Base-by-base conservation (phyloP, 129 eudicot genomes). In the Tagetes erecta region DNA sequence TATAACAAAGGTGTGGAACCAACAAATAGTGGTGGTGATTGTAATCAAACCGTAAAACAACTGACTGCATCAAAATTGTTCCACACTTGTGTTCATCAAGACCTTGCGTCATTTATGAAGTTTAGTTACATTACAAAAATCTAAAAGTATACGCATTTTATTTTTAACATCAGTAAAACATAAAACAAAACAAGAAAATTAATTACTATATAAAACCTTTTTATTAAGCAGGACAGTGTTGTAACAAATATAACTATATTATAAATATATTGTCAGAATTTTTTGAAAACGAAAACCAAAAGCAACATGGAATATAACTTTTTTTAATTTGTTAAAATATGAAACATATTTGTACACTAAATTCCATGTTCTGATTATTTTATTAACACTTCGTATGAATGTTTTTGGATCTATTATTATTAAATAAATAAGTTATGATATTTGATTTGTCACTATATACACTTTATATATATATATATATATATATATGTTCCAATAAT, bases 371-470 rank as follows among this genome's bases (percentile, higher is more conserved):
- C 49, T 53, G n/a, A 64, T 51, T 71, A 38, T 73, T 74, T 45
- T 80, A 65, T 59, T 68, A 34, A 62, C 55, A 69, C 30, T 14
- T 30, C 50, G 39, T 44, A 30, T 62, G 70, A 70, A 46, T 71
- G 47, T 82, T 57, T 64, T 46, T 65, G 67, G 60, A 69, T 72
- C 56, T 78, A 7, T 51, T 73, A 71, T 45, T 70, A 38, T 20
- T 20, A 20, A 20, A 20, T 20, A 0, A 67, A 53, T 14, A 52
- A 55, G 53, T 9, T 12, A 57, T 51, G n/a, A 12, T 49, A 39
- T 53, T 34, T 73, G 11, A 70, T 82, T 84, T 84, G 87, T 82
- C 89, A 65, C 68, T 84, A 75, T 87, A 86, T 78, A 78, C 73
- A 72, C 85, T 82, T 82, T 84, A 73, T 65, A n/a, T n/a, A n/a